A percentile compares a stretch with the other conserved stretches of the same genome.
phyloP scores from a whole-genome alignment of 495 filamentous ascomycete species.

The Aspergillus haitiensis region DNA sequence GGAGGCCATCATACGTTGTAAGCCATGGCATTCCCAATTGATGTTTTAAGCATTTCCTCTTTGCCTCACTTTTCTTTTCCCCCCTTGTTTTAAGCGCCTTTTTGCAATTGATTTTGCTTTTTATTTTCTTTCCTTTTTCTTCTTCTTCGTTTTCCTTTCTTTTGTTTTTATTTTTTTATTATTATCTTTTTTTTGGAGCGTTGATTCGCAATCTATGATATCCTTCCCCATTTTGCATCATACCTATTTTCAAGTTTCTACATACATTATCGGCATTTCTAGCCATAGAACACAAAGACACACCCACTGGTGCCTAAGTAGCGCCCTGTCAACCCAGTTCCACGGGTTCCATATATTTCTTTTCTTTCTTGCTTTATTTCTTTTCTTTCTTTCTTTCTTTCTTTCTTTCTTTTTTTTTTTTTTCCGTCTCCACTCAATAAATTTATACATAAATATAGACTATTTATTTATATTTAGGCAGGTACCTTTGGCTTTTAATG shows the following conservation, averaged over 20 bases:
- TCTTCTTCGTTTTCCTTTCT: neutral
- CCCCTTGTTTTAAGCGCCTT: neutral
- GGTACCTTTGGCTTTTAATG: too few species aligned
- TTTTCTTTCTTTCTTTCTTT: neutral
- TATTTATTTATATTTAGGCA: neutral
- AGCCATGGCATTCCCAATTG: too few species aligned
- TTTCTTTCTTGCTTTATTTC: neutral
- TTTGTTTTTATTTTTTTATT: neutral
- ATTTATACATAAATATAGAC: neutral
- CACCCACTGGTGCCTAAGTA: too few species aligned
- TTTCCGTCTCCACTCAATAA: neutral
- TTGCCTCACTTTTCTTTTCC: neutral
- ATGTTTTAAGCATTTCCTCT: too few species aligned
- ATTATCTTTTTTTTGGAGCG: neutral
- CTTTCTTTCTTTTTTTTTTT: neutral
- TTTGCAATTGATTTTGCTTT: neutral
- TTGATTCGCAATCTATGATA: conserved; percentile 2
- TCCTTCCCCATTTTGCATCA: neutral
- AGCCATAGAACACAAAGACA: too few species aligned
- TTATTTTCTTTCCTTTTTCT: neutral
- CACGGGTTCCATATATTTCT: neutral
- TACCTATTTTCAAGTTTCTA: neutral
- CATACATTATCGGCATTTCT: neutral
- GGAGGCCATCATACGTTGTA: too few species aligned
- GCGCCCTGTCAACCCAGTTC: too few species aligned